phyloP scores from a whole-genome alignment of 1,139 yeast species.

The Diutina sp. region DNA sequence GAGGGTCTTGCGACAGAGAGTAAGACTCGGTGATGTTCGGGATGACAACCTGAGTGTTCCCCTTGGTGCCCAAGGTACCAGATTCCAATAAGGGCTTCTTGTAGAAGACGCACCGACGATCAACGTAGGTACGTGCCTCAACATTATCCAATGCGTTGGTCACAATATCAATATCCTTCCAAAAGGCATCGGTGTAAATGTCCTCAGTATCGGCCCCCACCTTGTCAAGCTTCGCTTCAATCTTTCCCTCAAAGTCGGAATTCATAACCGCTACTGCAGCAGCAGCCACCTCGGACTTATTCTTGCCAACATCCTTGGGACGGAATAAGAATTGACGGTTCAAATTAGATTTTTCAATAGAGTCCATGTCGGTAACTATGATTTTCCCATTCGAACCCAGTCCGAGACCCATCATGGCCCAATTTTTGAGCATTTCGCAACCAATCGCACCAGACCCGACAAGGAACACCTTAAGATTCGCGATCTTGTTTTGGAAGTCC shows the following conservation, averaged over 20 bases:
- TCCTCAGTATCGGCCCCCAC: constrained; percentile 91
- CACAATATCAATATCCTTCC: constrained; percentile 75
- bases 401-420: constrained; percentile 96
- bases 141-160: constrained; percentile 95
- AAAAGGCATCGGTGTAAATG: constrained; percentile 75
- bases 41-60: constrained; percentile 92
- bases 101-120: constrained; percentile 90
- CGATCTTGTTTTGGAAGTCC: constrained; percentile 56
- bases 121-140: constrained; percentile 96
- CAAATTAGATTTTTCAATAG: constrained; percentile 88
- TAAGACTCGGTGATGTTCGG: constrained; percentile 91
- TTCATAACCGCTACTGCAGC: constrained; percentile 75
- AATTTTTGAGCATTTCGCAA: constrained; percentile 94
- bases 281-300: constrained; percentile 87
- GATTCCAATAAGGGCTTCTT: constrained; percentile 87
- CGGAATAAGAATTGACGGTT: constrained; percentile 94
- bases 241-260: constrained; percentile 68
- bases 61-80: constrained; percentile 97
- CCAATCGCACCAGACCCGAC: constrained; percentile 99
- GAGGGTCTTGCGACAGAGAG: constrained; percentile 95
- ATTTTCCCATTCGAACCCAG: constrained; percentile 84
- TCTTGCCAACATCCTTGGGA: constrained; percentile 85
- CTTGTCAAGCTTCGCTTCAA: constrained; percentile 67
- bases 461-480: constrained; percentile 71
- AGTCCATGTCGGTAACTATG: constrained; percentile 82